Evolutionary conservation across 2,329 filamentous ascomycete species (phyloP), one percentile per base, ranked within the genome.

Genomic region (Thielaviopsis musarum): DNA sequence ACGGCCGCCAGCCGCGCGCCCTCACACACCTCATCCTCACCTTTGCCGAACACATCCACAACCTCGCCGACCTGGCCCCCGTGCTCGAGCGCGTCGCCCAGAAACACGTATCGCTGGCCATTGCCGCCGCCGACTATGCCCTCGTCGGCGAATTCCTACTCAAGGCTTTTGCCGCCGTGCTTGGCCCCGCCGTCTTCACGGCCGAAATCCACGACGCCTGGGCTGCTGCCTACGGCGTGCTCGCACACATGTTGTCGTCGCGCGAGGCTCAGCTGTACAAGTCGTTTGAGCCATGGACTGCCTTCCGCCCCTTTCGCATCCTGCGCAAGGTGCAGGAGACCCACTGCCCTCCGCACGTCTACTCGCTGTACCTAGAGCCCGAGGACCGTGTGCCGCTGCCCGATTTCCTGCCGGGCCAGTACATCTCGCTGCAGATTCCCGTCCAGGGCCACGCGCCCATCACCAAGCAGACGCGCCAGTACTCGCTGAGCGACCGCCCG

Each of bases 51-150:
- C 77, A 88, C 69, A 85, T 91, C 66, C 84, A 88, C 69, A 77
- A 88, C 66, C 76, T 88, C 0, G 77, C 75, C 54, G 78, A 74
- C 21, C 74, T 90, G 4, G 69, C 69, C 13, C 74, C 78, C 34
- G 73, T 72, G 38, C 74, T 81, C 15, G 83, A 88, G 69, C 79
- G 83, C 65, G 89, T 91, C 64, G 84, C 83, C 60, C 81, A 89
- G 66, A 90, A 89, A 72, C 87, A 91, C 67, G 84, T 77, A 24
- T 85, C 81, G 1, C 75, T 91, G n/a, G 81, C 80, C 67, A 79
- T 91, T 66, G 72, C 75, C 63, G 76, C 86, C 0, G 83, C 82
- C 22, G 82, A 89, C 58, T 91, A 91, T 68, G 71, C 75, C 57
- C 77, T 88, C 34, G 86, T 91, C 1, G 87, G 84, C 51, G 76